Evolutionary conservation across 768 basidiomycete species (phyloP), one percentile per base, ranked within the genome.

Genomic region (Leucocoprinus leucothites): DNA sequence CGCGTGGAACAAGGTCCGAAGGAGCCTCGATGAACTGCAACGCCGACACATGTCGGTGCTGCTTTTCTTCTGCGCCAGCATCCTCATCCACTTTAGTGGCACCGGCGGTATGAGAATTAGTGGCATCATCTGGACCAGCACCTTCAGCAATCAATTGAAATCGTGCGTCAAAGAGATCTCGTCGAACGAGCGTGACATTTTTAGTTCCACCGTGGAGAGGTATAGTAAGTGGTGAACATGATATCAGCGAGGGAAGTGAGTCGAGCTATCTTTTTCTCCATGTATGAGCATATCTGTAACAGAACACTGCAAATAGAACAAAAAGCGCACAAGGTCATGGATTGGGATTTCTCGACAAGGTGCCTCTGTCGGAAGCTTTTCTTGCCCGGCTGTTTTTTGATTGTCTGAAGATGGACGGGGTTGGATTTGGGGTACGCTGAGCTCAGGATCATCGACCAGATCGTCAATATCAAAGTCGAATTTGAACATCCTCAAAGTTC

Each of bases 121-220:
- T n/a, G n/a, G 71, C 70, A 44, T 71, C 70, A 22, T 67, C 70
- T 18, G 63, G 19, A 11, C 18, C 40, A 19, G 11, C 71, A 5
- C 69, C 70, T 55, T 85, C 80, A 2, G 87, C 80, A 41, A 94
- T 89, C 24, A 97, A 73, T 67, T 98, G 95, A 68, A 96, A 97
- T n/a, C 94, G 84, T 0, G 91, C 95, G 69, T 99, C 96, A 64
- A 93, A 98, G 4, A 98, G 75, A 69, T 98, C 96, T 56, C 96
- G 79, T 13, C 94, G 84, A 3, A 84, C 72, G 24, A 98, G 72
- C 0, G 73, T 67, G 9, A 78, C 56, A 16, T 56, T 56, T 40
- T 65, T 63, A 2, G 64, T 53, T 13, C 64, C 69, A 19, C 69
- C 69, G 0, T 69, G 60, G 3, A 81, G 69, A 1, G 83, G 80